A percentile compares a stretch with the other conserved stretches of the same genome.
phyloP scores from a whole-genome alignment of 2,329 filamentous ascomycete species.

The Neonectria punicea region DNA sequence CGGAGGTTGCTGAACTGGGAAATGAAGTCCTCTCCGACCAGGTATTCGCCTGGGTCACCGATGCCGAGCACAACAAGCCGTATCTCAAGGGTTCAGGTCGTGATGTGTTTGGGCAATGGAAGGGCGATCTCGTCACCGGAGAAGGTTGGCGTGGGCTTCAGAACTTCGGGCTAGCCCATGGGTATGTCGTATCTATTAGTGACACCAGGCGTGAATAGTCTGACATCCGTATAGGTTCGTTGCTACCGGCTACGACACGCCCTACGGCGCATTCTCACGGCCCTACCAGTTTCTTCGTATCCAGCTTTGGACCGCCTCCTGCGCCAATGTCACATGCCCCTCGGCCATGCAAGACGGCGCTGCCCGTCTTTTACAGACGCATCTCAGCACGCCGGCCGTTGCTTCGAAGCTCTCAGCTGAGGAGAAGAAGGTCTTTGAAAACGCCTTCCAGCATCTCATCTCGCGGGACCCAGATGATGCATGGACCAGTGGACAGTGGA shows the following conservation, averaged over 20 bases:
- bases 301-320: slow-evolving; percentile 69
- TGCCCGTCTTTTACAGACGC: slow-evolving; percentile 59
- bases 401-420: slow-evolving; percentile 39
- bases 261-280: slow-evolving; percentile 61
- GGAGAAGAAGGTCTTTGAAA: slow-evolving; percentile 58
- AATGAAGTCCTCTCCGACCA: slow-evolving; percentile 63
- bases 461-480: slow-evolving; percentile 60
- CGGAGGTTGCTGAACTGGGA: slow-evolving; percentile 60
- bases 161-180: slow-evolving; percentile 66
- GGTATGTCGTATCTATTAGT: slow-evolving; percentile 45
- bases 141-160: slow-evolving; percentile 75
- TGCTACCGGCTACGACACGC: slow-evolving; percentile 68
- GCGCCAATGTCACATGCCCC: slow-evolving; percentile 71
- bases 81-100: slow-evolving; percentile 66
- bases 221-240: slow-evolving; percentile 55
- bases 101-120: slow-evolving; percentile 70
- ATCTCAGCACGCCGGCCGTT: slow-evolving; percentile 50
- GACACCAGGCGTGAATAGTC: neutral
- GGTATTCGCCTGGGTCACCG: slow-evolving; percentile 67
- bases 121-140: slow-evolving; percentile 68
- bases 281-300: slow-evolving; percentile 67
- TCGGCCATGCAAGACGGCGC: slow-evolving; percentile 75
- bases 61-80: slow-evolving; percentile 73
- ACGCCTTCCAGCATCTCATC: slow-evolving; percentile 64
- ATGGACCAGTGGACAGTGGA: slow-evolving; percentile 83